Evolutionary conservation across 164 flowering plant genomes (phyloP).

Genomic region (Berberis vulgaris): DNA sequence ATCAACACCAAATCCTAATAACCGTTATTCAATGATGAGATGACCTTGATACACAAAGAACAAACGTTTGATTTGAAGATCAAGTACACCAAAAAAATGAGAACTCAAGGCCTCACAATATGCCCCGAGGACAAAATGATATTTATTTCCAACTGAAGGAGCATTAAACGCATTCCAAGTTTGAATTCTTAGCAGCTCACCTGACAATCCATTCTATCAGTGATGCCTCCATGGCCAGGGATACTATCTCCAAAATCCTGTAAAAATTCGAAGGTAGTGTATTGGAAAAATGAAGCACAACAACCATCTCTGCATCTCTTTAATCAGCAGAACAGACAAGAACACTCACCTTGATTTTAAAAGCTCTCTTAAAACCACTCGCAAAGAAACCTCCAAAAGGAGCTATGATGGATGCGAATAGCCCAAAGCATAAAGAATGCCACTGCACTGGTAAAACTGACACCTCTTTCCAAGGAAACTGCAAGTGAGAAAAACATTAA

Average conservation of each 20-base stretch:
- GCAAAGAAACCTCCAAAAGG: slow-evolving; percentile 99
- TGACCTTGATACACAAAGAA: not conserved
- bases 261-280: not conserved
- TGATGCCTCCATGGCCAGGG: slow-evolving; percentile 99
- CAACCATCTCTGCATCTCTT: not conserved
- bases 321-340: not conserved
- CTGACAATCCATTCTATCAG: slow-evolving; percentile 99
- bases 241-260: slow-evolving; percentile 99
- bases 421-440: slow-evolving; percentile 82
- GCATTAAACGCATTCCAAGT: not conserved
- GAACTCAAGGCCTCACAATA: not conserved
- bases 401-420: slow-evolving; percentile 93
- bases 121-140: not conserved
- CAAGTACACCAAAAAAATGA: not conserved
- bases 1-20: not conserved
- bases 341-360: slow-evolving; percentile 74
- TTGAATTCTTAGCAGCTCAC: slow-evolving; percentile 24
- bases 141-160: not conserved
- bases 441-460: slow-evolving; percentile 81
- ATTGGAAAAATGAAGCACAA: slow-evolving; percentile 2
- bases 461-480: slow-evolving; percentile 85
- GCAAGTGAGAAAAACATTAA: slow-evolving; percentile 10
- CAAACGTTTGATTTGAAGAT: not conserved
- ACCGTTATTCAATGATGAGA: not conserved
- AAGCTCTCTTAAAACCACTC: slow-evolving; percentile 96